A percentile compares a stretch with the other conserved stretches of the same genome.
phyloP scores from a whole-genome alignment of 805 yeast species.

The Ascoidea rubescens region DNA sequence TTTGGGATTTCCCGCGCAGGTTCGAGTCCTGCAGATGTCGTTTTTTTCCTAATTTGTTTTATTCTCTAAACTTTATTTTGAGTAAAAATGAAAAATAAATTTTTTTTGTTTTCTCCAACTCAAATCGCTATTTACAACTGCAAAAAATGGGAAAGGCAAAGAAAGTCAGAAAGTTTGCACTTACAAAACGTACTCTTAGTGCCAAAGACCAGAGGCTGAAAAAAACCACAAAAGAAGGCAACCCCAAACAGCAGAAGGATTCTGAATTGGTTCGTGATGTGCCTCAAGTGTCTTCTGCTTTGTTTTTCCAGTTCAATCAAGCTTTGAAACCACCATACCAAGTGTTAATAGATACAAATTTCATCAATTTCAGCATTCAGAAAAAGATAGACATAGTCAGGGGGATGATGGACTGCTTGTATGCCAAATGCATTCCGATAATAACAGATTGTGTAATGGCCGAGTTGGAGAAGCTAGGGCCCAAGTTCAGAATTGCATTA shows the following conservation, averaged over 20 bases:
- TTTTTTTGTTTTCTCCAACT: not conserved
- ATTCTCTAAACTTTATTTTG: no score
- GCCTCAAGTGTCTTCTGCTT: conserved; percentile 92
- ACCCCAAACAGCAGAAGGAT: conserved; percentile 35
- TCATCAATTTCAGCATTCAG: conserved; percentile 90
- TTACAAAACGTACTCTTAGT: conserved; percentile 69
- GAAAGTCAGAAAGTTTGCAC: conserved; percentile 94
- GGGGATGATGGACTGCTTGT: conserved; percentile 92
- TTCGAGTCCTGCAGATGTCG: not conserved
- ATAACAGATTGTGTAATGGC: conserved; percentile 98
- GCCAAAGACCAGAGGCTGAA: conserved; percentile 55
- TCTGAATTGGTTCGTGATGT: conserved; percentile 61
- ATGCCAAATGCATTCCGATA: conserved; percentile 90
- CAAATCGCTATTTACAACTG: not conserved
- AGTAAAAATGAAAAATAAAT: no score
- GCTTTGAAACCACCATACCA: conserved; percentile 98
- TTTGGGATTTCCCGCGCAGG: not conserved
- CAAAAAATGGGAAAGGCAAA: conserved; percentile 82
- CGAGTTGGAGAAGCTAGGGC: conserved; percentile 91
- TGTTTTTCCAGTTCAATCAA: conserved; percentile 87
- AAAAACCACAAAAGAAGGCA: conserved; percentile 27
- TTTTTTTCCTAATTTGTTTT: no score
- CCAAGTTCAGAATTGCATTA: conserved; percentile 85
- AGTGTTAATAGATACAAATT: conserved; percentile 90
- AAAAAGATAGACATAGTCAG: conserved; percentile 89